phyloP scores from a whole-genome alignment of 306 rosid species.

The Gleditsia sinensis region DNA sequence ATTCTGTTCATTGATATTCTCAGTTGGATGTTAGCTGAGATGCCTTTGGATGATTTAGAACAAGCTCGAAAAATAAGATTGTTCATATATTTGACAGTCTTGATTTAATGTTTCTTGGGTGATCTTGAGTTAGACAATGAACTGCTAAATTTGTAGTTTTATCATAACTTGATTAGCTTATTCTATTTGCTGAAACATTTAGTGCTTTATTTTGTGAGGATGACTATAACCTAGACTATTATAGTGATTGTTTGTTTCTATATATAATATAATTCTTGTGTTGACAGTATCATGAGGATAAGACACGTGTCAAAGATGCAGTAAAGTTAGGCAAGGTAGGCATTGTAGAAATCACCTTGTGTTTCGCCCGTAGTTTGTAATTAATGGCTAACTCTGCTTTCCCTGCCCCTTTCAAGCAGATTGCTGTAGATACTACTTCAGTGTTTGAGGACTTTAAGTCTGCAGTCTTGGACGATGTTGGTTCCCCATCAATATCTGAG shows the following conservation, averaged over 20 bases:
- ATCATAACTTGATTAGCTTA: background rate
- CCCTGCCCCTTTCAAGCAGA: constrained; percentile 45
- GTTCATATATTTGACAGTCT: constrained; percentile 3
- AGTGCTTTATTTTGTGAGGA: background rate
- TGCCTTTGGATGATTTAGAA: constrained; percentile 18
- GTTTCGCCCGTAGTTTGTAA: constrained; percentile 27
- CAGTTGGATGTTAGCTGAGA: constrained; percentile 10
- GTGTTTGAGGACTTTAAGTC: constrained; percentile 76
- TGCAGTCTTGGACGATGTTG: constrained; percentile 58
- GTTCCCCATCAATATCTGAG: constrained; percentile 62
- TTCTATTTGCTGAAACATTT: background rate
- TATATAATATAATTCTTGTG: constrained; percentile 22
- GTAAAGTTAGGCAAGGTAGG: constrained; percentile 82
- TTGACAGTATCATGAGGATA: constrained; percentile 87
- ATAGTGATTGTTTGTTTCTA: constrained; percentile 25
- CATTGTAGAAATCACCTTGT: constrained; percentile 11
- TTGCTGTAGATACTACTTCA: constrained; percentile 62
- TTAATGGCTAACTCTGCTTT: constrained; percentile 27
- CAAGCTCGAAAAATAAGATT: constrained; percentile 11
- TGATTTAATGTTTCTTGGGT: constrained; percentile 20
- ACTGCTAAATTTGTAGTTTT: constrained; percentile 16
- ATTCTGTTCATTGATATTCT: constrained; percentile 1
- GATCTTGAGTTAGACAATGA: constrained; percentile 13
- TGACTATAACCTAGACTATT: background rate
- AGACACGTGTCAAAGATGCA: constrained; percentile 72